A percentile compares a stretch with the other conserved stretches of the same genome.
These are phyloP conservation scores for Suhomyces kilbournensis DNA, from an alignment of 805 yeast genomes.

Conservation along the genomic window DNA sequence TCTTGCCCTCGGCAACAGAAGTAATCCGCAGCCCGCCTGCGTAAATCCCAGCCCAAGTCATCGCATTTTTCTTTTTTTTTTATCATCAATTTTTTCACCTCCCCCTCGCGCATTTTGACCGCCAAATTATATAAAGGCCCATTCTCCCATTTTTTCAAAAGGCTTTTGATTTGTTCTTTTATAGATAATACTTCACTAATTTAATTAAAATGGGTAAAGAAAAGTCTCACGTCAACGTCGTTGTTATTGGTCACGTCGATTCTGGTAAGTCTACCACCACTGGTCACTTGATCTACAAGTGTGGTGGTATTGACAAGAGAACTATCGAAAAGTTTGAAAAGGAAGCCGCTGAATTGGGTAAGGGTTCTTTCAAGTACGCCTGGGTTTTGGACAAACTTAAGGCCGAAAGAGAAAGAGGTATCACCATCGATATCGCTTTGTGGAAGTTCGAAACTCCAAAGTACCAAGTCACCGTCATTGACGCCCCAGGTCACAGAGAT, in stretches of 20 bases:
- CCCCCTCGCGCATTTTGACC: slow-evolving; percentile 2
- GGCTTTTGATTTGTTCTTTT: neutral
- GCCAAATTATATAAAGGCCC: neutral
- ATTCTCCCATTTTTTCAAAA: neutral
- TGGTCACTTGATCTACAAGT: slow-evolving; percentile 98
- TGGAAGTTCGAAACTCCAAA: slow-evolving; percentile 92
- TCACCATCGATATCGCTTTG: slow-evolving; percentile 90
- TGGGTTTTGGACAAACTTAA: slow-evolving; percentile 94
- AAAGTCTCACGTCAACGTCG: slow-evolving; percentile 98
- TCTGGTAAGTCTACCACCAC: slow-evolving; percentile 95
- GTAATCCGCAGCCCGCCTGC: neutral
- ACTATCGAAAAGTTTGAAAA: slow-evolving; percentile 97
- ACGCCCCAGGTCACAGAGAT: slow-evolving; percentile 96
- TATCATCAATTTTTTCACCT: slow-evolving; percentile 3
- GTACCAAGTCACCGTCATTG: slow-evolving; percentile 86
- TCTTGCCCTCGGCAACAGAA: neutral
- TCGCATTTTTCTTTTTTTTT: neutral
- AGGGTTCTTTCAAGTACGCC: slow-evolving; percentile 97
- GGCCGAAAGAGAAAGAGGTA: slow-evolving; percentile 97
- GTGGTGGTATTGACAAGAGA: slow-evolving; percentile 99
- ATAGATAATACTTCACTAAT: neutral
- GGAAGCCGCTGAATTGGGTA: slow-evolving; percentile 97
- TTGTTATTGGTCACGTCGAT: slow-evolving; percentile 99
- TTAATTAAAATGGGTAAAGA: slow-evolving; percentile 71
- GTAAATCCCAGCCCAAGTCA: slow-evolving; percentile 1